Percentiles rank a stretch among this genome's conserved stretches.
phyloP scores from a whole-genome alignment of 441 rosid genomes.

The Pelargonium myrrhifolium region DNA sequence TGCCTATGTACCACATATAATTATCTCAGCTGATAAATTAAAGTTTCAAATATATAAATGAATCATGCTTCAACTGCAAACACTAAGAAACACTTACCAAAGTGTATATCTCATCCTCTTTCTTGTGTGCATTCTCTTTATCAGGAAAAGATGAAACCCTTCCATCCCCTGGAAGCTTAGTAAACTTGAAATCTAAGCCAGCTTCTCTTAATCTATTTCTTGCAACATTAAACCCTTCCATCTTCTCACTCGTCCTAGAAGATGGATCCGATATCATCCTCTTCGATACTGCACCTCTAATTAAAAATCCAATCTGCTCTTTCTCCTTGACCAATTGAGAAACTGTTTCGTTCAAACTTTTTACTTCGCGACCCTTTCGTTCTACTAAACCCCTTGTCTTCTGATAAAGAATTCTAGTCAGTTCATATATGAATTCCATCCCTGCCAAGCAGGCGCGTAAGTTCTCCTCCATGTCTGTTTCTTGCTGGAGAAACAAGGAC shows the following conservation, averaged over 20 bases:
- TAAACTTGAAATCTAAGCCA: constrained; percentile 57
- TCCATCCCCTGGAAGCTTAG: constrained; percentile 33
- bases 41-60: constrained; percentile 12
- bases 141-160: constrained; percentile 27
- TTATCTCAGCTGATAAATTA: constrained; percentile 12
- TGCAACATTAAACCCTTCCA: constrained; percentile 67
- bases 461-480: constrained; percentile 70
- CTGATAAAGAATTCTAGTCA: constrained; percentile 45
- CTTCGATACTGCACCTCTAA: constrained; percentile 77
- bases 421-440: constrained; percentile 70
- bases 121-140: constrained; percentile 25
- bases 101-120: constrained; percentile 69
- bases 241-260: constrained; percentile 44
- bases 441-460: constrained; percentile 79
- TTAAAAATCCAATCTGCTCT: constrained; percentile 73
- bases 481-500: constrained; percentile 74
- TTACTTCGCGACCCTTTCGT: constrained; percentile 50
- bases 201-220: constrained; percentile 71
- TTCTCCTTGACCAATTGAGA: constrained; percentile 63
- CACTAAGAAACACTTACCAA: constrained; percentile 42
- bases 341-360: constrained; percentile 60
- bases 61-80: constrained; percentile 9
- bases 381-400: constrained; percentile 50
- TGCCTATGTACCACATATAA: constrained; percentile 44
- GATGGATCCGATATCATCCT: constrained; percentile 44